Percentiles rank a stretch among this genome's conserved stretches.
These are phyloP conservation scores for Aspergillus sp. DNA, from an alignment of 2,329 filamentous ascomycete genomes.

Conservation along the genomic window DNA sequence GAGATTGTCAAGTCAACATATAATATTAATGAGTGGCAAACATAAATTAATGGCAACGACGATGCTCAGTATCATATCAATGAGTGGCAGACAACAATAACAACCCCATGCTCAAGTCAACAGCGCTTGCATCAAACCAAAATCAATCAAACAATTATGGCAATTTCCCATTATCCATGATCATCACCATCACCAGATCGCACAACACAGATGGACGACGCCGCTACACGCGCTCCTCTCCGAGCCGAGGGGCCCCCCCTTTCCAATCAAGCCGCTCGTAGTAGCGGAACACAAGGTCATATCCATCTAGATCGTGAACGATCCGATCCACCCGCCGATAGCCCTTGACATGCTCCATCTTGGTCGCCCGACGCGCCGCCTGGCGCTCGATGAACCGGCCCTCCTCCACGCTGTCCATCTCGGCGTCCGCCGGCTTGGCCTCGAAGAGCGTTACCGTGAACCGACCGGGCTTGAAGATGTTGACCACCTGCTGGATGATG, in stretches of 20 bases:
- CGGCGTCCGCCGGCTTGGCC: constrained; percentile 59
- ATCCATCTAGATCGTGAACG: constrained; percentile 95
- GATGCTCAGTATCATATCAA: no score
- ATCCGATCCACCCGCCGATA: constrained; percentile 91
- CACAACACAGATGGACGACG: constrained; percentile 2
- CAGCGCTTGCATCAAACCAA: no score
- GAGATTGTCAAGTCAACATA: no score
- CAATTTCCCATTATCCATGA: background rate
- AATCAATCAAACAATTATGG: background rate
- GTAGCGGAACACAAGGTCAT: constrained; percentile 94
- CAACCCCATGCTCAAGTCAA: no score
- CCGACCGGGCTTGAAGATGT: constrained; percentile 94
- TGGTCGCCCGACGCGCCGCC: constrained; percentile 44
- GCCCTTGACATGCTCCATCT: constrained; percentile 76
- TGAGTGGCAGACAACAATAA: no score
- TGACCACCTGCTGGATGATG: constrained; percentile 88
- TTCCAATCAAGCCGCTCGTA: constrained; percentile 87
- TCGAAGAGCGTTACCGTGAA: constrained; percentile 98
- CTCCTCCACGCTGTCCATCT: constrained; percentile 30
- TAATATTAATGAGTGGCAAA: no score
- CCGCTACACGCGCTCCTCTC: constrained; percentile 43
- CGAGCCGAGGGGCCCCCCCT: constrained; percentile 61
- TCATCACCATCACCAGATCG: background rate
- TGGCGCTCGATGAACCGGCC: constrained; percentile 43
- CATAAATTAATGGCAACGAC: no score